phyloP scores from a whole-genome alignment of 495 filamentous ascomycete genomes.

The Terfezia claveryi region DNA sequence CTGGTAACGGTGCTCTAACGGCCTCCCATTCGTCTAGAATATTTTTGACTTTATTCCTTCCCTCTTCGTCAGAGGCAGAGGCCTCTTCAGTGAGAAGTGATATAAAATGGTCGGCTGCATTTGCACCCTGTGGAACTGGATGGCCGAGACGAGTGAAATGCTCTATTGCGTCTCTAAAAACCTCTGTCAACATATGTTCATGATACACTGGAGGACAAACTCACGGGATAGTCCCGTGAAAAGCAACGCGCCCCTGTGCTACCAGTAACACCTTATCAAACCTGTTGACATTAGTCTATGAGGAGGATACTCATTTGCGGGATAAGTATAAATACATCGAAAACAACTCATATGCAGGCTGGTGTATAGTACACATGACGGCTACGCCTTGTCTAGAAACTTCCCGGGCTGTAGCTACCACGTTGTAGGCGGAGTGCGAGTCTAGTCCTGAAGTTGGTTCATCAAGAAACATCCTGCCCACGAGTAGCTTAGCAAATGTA shows the following conservation, averaged over 20 bases:
- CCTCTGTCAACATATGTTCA: not conserved
- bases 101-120: not conserved
- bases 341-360: slow-evolving; percentile 29
- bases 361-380: slow-evolving; percentile 82
- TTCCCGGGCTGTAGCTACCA: slow-evolving; percentile 54
- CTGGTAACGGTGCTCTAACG: not conserved
- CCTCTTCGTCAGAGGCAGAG: not conserved
- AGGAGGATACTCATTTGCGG: not conserved
- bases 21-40: not conserved
- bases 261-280: not conserved
- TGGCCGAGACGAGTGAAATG: not conserved
- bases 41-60: not conserved
- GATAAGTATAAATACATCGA: not conserved
- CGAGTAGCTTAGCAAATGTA: not conserved
- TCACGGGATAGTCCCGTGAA: not conserved
- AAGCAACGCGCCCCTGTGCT: not conserved
- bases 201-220: not conserved
- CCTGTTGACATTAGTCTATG: not conserved
- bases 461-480: slow-evolving; percentile 46
- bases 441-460: slow-evolving; percentile 74
- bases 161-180: not conserved
- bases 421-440: slow-evolving; percentile 71
- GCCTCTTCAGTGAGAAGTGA: not conserved
- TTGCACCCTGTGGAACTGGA: not conserved
- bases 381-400: slow-evolving; percentile 66